Evolutionary conservation across 148 eudicot genomes (phyloP), one percentile per base, ranked within the genome.

Genomic region (Vaccinium macrocarpon): DNA sequence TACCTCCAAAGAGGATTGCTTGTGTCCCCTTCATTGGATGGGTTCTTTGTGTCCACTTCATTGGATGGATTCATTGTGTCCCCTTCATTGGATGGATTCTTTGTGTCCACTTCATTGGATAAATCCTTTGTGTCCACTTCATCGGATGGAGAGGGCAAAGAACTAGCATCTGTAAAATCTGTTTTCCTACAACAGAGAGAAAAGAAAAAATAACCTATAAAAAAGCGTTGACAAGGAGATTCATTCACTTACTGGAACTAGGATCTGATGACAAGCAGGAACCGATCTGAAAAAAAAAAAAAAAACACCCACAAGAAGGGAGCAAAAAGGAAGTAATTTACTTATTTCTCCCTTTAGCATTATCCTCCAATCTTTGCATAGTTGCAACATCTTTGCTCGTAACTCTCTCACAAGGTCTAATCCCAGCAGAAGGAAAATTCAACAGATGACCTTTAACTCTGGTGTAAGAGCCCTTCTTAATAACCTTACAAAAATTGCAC

Each of bases 1-100:
- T 64, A 64, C 29, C 29, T 64, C 71, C 71, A 64, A 64, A 64
- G 71, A 64, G 71, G 29, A n/a, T 64, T 64, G 66, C 23, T 59
- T 21, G 23, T 10, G 71, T 64, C 71, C 5, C 8, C 70, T 23
- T 62, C 70, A 27, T 8, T n/a, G 27, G 29, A 62, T 10, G 70
- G 32, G 9, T 18, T 57, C 62, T 57, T 57, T n/a, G n/a, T n/a
- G n/a, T n/a, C n/a, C n/a, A 2, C 27, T 62, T 62, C 70, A 10
- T 8, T n/a, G 13, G 0, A 62, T 9, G 29, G 70, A n/a, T 57
- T 57, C 6, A 42, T 59, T 1, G 11, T 23, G 71, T 64, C 71
- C 1, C 9, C 71, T 23, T 64, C 71, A 27, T 2, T n/a, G 29
- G 29, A 64, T 11, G 71, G 32, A 23, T 21, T 59, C 66, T 59